Conservation (phyloP, 768 basidiomycete genomes). For the Inosperma sp. region DNA sequence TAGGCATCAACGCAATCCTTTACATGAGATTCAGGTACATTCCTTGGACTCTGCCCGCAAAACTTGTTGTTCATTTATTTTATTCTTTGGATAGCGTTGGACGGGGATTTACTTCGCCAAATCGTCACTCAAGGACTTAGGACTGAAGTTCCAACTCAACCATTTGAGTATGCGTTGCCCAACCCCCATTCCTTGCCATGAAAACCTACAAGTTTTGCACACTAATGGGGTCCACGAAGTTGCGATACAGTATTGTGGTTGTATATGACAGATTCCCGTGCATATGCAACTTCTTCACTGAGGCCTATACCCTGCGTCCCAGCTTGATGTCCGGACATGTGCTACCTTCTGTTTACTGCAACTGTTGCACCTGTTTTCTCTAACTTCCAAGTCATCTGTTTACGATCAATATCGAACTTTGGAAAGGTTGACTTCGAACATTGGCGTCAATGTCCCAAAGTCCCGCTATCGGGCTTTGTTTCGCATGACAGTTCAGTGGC, state of each 20-base stretch:
- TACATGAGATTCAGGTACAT: neutral
- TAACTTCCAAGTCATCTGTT: neutral
- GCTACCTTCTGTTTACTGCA: neutral
- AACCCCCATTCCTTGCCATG: neutral
- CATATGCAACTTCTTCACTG: conserved; percentile 6
- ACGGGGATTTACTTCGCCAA: neutral
- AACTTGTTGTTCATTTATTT: neutral
- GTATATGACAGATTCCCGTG: neutral
- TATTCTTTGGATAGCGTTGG: neutral
- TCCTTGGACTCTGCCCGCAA: neutral
- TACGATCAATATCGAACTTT: neutral
- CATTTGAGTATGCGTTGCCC: neutral
- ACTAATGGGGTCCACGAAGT: conserved; percentile 7
- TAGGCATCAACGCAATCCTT: neutral
- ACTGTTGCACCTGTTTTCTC: conserved; percentile 1
- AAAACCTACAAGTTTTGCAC: neutral
- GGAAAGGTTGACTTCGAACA: neutral
- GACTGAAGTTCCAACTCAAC: neutral
- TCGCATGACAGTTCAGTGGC: conserved; percentile 19
- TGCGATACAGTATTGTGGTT: neutral
- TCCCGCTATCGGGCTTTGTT: neutral
- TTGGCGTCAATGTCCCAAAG: neutral
- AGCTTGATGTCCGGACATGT: neutral
- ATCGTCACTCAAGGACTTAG: neutral
- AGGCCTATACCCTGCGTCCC: conserved; percentile 3